These are phyloP conservation scores for Diacronema lutheri DNA, from an alignment of 78 protist species.

Conservation along the genomic window DNA sequence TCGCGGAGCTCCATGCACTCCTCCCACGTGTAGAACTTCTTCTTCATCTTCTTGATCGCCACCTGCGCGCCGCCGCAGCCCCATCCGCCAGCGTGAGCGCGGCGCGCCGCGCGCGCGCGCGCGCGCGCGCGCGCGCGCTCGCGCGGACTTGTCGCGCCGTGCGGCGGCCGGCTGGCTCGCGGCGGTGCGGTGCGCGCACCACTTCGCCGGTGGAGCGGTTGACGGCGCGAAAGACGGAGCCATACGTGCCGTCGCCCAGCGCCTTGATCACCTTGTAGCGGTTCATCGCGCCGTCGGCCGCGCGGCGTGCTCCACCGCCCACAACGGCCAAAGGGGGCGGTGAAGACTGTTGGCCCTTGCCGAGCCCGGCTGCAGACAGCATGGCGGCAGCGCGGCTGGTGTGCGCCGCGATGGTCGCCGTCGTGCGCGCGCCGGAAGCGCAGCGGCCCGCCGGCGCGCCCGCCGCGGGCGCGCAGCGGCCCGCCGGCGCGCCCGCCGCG, in stretches of 20 bases:
- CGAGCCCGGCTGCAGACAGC: too few species aligned
- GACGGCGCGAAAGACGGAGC: conserved; percentile 65
- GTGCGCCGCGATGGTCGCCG: too few species aligned
- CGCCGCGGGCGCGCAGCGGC: too few species aligned
- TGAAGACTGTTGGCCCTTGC: too few species aligned
- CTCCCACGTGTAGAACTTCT: conserved; percentile 83
- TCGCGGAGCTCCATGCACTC: conserved; percentile 88
- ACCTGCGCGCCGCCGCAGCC: conserved; percentile 46
- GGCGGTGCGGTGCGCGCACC: neutral
- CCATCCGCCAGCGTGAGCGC: neutral
- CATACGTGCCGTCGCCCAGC: conserved; percentile 88
- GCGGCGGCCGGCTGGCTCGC: neutral
- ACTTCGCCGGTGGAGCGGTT: conserved; percentile 62
- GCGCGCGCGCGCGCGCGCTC: neutral
- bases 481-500: too few species aligned
- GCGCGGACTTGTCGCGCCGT: neutral
- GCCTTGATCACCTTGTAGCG: conserved; percentile 54
- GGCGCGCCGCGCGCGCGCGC: neutral
- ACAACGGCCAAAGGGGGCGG: neutral
- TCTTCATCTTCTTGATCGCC: conserved; percentile 95
- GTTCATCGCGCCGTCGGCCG: conserved; percentile 50
- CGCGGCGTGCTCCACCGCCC: neutral
- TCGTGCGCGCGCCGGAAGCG: too few species aligned
- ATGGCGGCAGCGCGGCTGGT: too few species aligned
- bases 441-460: too few species aligned